These are phyloP conservation scores for Suillus fuscotomentosus DNA, from an alignment of 768 basidiomycete genomes.

Conservation along the genomic window DNA sequence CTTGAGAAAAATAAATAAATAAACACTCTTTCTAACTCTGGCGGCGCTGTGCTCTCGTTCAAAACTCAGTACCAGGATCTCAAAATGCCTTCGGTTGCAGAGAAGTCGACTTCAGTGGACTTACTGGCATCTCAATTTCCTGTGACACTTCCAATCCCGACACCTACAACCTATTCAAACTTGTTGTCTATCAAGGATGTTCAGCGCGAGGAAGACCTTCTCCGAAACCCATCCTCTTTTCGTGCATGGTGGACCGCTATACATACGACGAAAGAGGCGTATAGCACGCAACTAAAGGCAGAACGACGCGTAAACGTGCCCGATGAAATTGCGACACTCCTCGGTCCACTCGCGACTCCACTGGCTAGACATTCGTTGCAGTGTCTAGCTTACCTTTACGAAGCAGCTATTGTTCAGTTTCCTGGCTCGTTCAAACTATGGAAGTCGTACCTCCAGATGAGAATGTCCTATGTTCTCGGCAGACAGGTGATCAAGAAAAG, in stretches of 20 bases:
- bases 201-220: constrained; percentile 89
- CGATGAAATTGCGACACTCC: constrained; percentile 52
- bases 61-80: neutral
- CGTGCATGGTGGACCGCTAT: constrained; percentile 93
- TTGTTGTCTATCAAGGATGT: constrained; percentile 76
- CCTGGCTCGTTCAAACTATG: constrained; percentile 92
- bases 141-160: constrained; percentile 81
- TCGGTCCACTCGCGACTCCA: constrained; percentile 79
- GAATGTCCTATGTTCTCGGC: constrained; percentile 86
- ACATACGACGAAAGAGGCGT: constrained; percentile 66
- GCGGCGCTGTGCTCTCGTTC: neutral
- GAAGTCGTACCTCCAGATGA: constrained; percentile 86
- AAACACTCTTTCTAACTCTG: neutral
- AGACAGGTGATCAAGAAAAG: constrained; percentile 68
- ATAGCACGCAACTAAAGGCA: constrained; percentile 52
- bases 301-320: constrained; percentile 48
- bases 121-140: constrained; percentile 67
- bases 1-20: neutral
- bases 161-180: constrained; percentile 72
- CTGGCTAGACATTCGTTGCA: constrained; percentile 76
- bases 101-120: constrained; percentile 47
- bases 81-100: constrained; percentile 58
- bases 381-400: constrained; percentile 88
- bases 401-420: constrained; percentile 85
- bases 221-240: constrained; percentile 88